These are phyloP conservation scores for Musa troglodytarum DNA, from an alignment of 176 grass and related monocot species.

Conservation along the genomic window DNA sequence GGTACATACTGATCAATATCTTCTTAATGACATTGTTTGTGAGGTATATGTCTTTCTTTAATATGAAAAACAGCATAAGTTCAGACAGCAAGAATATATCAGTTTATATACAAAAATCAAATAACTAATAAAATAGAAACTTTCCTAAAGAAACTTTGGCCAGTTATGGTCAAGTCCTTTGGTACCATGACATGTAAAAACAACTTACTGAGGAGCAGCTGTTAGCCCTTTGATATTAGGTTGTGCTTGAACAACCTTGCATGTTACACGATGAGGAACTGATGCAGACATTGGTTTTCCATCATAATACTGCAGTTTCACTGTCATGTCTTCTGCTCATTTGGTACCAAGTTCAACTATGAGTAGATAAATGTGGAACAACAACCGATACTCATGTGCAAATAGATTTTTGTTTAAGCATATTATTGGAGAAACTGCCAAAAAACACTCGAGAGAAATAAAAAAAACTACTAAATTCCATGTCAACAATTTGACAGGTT, in stretches of 20 bases:
- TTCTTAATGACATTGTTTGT: background rate
- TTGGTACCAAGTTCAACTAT: conserved; percentile 20
- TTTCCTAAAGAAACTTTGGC: background rate
- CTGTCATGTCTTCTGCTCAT: conserved; percentile 77
- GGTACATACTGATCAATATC: too few species aligned
- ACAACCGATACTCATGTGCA: background rate
- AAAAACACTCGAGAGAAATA: too few species aligned
- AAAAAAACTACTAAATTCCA: too few species aligned
- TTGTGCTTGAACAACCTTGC: conserved; percentile 83
- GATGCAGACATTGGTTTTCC: conserved; percentile 73
- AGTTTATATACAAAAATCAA: background rate
- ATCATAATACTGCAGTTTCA: conserved; percentile 84
- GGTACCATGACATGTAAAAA: background rate
- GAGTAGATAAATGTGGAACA: conserved; percentile 13
- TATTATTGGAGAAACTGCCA: too few species aligned
- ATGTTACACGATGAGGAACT: conserved; percentile 74
- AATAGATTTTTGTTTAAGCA: too few species aligned
- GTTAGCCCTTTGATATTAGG: conserved; percentile 80
- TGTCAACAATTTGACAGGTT: too few species aligned
- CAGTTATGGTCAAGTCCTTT: background rate
- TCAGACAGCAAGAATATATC: background rate
- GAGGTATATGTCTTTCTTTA: background rate
- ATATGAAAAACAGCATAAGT: background rate
- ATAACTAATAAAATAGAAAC: background rate
- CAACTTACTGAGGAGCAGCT: conserved; percentile 79